phyloP scores from a whole-genome alignment of 2,329 filamentous ascomycete species.

The Hypoxylon sp. region DNA sequence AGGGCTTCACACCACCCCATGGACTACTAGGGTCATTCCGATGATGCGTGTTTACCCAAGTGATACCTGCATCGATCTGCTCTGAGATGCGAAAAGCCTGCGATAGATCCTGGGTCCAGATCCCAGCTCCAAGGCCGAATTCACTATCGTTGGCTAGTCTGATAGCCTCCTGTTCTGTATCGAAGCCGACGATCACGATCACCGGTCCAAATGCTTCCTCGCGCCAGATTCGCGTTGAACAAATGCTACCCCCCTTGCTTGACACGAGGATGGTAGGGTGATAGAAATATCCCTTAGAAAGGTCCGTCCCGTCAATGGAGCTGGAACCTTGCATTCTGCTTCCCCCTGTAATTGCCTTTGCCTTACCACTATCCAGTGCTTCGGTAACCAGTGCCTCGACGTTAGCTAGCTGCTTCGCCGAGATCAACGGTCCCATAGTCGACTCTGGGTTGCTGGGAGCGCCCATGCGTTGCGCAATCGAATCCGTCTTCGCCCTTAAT shows the following conservation, averaged over 20 bases:
- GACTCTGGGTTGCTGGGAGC: conserved; percentile 67
- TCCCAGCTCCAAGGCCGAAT: conserved; percentile 81
- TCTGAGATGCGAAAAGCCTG: conserved; percentile 81
- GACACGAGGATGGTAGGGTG: conserved; percentile 79
- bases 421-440: conserved; percentile 75
- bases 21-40: conserved; percentile 79
- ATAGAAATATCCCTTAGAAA: conserved; percentile 78
- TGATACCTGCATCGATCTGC: conserved; percentile 74
- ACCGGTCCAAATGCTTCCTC: conserved; percentile 90
- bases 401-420: conserved; percentile 71
- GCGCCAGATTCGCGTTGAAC: conserved; percentile 78
- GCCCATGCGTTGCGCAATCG: conserved; percentile 67
- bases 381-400: conserved; percentile 75
- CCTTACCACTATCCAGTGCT: conserved; percentile 67
- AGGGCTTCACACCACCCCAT: conserved; percentile 74
- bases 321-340: conserved; percentile 62
- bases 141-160: conserved; percentile 78
- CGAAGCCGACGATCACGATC: conserved; percentile 80
- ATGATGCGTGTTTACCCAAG: conserved; percentile 74
- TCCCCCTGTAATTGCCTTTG: conserved; percentile 59
- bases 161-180: conserved; percentile 78
- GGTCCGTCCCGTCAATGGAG: conserved; percentile 63
- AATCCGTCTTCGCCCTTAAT: conserved; percentile 74
- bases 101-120: conserved; percentile 82
- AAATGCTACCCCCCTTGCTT: conserved; percentile 70